These are phyloP conservation scores for Macrophomina pseudophaseolina DNA, from an alignment of 2,329 filamentous ascomycete genomes.

Conservation along the genomic window DNA sequence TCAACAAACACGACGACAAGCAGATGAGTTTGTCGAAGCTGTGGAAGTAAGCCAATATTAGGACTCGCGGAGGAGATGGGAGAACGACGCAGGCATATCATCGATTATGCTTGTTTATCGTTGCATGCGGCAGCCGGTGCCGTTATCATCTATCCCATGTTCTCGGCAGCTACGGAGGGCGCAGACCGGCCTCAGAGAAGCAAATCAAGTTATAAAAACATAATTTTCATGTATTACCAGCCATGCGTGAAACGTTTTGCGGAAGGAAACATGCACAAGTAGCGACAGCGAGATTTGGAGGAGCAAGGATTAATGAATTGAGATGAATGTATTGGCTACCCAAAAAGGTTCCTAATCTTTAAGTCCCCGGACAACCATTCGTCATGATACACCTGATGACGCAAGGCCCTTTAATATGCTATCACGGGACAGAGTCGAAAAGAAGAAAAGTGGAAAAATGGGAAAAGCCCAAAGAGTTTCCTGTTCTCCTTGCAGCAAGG, in stretches of 20 bases:
- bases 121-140: not conserved
- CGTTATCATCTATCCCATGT: not conserved
- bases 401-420: not conserved
- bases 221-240: constrained; percentile 6
- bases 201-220: constrained; percentile 11
- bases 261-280: not conserved
- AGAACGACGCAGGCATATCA: constrained; percentile 11
- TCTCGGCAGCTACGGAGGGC: constrained; percentile 3
- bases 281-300: not conserved
- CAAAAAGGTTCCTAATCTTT: not conserved
- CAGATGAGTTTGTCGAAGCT: constrained; percentile 88
- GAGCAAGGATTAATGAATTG: constrained; percentile 11
- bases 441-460: not conserved
- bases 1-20: constrained; percentile 99
- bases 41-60: constrained; percentile 65
- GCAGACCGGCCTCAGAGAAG: not conserved
- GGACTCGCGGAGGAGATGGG: not conserved
- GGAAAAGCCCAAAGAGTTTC: not conserved
- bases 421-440: not conserved
- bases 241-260: constrained; percentile 10
- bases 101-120: constrained; percentile 5
- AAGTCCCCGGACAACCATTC: not conserved
- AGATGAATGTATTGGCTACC: not conserved
- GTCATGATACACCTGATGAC: not conserved
- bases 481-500: not conserved